These are phyloP conservation scores for Rhizopus arrhizus DNA, from an alignment of 371 early-diverging fungal genomes.

Conservation along the genomic window DNA sequence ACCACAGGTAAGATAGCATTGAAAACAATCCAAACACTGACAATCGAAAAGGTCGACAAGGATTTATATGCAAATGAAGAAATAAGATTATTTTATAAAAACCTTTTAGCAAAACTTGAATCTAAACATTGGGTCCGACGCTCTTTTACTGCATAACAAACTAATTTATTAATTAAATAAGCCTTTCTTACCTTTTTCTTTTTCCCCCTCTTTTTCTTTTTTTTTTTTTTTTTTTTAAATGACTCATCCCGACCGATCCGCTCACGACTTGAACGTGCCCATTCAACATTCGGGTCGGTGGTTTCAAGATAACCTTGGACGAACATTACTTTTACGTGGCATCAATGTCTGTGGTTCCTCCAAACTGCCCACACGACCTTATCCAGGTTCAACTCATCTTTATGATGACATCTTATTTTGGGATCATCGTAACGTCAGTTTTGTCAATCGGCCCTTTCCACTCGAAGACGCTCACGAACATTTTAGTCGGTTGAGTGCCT, in stretches of 20 bases:
- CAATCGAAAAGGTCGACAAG: slow-evolving; percentile 34
- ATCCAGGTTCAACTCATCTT: slow-evolving; percentile 55
- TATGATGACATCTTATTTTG: slow-evolving; percentile 59
- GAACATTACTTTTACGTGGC: slow-evolving; percentile 61
- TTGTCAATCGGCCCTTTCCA: slow-evolving; percentile 77
- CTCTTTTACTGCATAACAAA: not conserved
- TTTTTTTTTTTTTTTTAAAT: not conserved
- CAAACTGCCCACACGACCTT: slow-evolving; percentile 63
- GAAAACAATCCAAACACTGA: not conserved
- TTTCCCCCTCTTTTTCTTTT: not conserved
- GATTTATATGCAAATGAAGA: slow-evolving; percentile 39
- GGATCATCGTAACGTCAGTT: slow-evolving; percentile 65
- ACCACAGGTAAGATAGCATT: slow-evolving; percentile 31
- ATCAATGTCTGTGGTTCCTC: slow-evolving; percentile 70
- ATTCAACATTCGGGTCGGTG: slow-evolving; percentile 42
- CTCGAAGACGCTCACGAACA: slow-evolving; percentile 77
- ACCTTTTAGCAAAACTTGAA: slow-evolving; percentile 34
- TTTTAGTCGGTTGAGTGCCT: slow-evolving; percentile 67
- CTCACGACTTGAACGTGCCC: slow-evolving; percentile 31
- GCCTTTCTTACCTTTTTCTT: not conserved
- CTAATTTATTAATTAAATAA: not conserved
- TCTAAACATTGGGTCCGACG: not conserved
- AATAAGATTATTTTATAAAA: slow-evolving; percentile 42
- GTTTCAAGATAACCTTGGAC: slow-evolving; percentile 58
- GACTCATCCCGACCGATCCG: slow-evolving; percentile 10